Conservation (phyloP, 495 filamentous ascomycete genomes). For the Annulohypoxylon stygium region DNA sequence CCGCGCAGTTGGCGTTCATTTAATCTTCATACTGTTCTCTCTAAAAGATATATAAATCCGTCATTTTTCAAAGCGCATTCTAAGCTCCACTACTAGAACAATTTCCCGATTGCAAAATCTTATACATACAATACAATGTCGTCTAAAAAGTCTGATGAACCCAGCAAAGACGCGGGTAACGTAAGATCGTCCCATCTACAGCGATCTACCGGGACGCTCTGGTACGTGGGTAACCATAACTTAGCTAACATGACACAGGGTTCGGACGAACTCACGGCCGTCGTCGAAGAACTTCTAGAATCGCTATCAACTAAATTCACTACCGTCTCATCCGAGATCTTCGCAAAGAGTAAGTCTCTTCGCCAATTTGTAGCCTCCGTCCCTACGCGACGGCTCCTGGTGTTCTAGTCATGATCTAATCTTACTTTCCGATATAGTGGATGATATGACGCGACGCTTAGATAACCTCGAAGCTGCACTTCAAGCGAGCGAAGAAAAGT, state of each 20-base stretch:
- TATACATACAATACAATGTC: background rate
- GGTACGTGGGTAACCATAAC: background rate
- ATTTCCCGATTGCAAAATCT: background rate
- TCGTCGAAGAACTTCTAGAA: slow-evolving; percentile 87
- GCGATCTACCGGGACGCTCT: background rate
- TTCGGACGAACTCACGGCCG: slow-evolving; percentile 72
- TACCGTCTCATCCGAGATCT: slow-evolving; percentile 82
- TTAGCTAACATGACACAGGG: slow-evolving; percentile 41
- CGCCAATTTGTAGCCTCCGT: background rate
- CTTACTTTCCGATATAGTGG: slow-evolving; percentile 69
- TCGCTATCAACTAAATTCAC: slow-evolving; percentile 87
- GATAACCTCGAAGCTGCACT: slow-evolving; percentile 87
- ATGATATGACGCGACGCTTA: slow-evolving; percentile 91
- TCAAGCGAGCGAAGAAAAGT: slow-evolving; percentile 63
- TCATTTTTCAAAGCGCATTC: background rate
- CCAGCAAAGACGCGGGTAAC: slow-evolving; percentile 47
- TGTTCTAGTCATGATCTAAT: background rate
- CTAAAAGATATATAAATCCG: background rate
- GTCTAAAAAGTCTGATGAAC: slow-evolving; percentile 32
- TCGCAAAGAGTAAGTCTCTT: slow-evolving; percentile 79
- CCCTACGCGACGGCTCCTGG: background rate
- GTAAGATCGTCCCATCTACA: slow-evolving; percentile 45
- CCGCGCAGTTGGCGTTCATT: background rate
- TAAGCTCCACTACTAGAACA: background rate
- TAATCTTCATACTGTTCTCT: background rate